A percentile compares a stretch with the other conserved stretches of the same genome.
Evolutionary conservation across 1,284 basidiomycete species (phyloP).

Genomic region (Baeospora myosura): DNA sequence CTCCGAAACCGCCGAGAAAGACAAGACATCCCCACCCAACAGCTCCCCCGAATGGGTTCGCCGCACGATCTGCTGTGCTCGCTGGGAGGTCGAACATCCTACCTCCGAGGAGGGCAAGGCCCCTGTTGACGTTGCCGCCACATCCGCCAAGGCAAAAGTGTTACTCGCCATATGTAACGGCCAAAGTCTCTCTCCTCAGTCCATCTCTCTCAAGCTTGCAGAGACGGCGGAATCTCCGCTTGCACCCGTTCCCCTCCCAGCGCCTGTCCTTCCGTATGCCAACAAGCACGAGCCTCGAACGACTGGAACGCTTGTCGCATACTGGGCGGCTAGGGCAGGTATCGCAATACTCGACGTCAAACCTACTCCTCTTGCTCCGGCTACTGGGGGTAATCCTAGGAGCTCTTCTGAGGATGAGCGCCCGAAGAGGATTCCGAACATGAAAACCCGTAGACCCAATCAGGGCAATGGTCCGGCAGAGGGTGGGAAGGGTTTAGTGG

Average conservation of each 20-base stretch:
- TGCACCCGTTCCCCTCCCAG: conserved; percentile 58
- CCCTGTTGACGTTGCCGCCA: conserved; percentile 14
- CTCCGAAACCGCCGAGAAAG: conserved; percentile 3
- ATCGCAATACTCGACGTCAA: conserved; percentile 51
- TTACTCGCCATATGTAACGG: conserved; percentile 48
- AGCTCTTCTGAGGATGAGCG: conserved; percentile 28
- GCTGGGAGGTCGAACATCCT: conserved; percentile 61
- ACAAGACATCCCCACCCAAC: too few species aligned
- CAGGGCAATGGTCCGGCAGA: conserved; percentile 1
- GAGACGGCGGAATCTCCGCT: conserved; percentile 25
- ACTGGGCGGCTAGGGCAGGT: conserved; percentile 60
- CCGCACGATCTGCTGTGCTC: conserved; percentile 71
- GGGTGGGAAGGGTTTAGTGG: conserved; percentile 41
- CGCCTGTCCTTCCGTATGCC: conserved; percentile 40
- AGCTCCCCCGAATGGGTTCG: conserved; percentile 70
- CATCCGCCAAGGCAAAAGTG: conserved; percentile 32
- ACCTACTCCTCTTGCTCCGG: conserved; percentile 24
- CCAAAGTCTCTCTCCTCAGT: conserved; percentile 26
- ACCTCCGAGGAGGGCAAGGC: conserved; percentile 21
- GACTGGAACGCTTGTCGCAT: conserved; percentile 49
- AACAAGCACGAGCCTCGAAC: conserved; percentile 61
- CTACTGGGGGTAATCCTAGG: conserved; percentile 20
- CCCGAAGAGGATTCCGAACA: conserved; percentile 16
- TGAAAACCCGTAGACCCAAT: background rate
- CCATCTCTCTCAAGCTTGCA: conserved; percentile 23